Evolutionary conservation across 2,329 filamentous ascomycete genomes (phyloP), one percentile per base, ranked within the genome.

Genomic region (Xylaria sp.): DNA sequence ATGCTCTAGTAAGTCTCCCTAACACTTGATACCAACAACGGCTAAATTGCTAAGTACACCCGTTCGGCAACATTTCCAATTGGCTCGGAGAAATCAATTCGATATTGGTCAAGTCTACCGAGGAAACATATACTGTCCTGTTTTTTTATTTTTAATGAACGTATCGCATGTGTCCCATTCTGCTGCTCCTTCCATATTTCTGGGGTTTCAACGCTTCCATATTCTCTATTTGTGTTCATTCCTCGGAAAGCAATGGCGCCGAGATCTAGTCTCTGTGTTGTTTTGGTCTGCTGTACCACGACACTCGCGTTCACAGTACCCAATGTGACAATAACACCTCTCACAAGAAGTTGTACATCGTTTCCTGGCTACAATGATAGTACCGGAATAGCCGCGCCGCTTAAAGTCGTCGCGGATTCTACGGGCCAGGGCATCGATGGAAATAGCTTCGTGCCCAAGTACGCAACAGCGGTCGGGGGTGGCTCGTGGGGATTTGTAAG

Each of bases 401-500:
- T 67, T 1, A 55, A 33, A 8, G 47, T 66, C 1, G 40, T 56
- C 5, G 63, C 58, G 21, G 60, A 63, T 51, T 66, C 65, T 1
- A 67, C 63, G 10, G 65, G 63, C 9, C 60, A 25, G 51, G 55
- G 54, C 3, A 27, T 62, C 11, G 67, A 69, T 38, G 66, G 63
- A 10, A 54, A 29, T 25, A 54, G 44, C 25, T 68, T 69, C 19
- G 43, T 54, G 9, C 67, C 66, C 1, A 56, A 60, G 33, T 70
- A 63, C 27, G 63, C 65, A 13, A 64, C 57, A 33, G 66, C 68
- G 13, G 60, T 66, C 19, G 65, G 67, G 1, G 64, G 62, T 23
- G 63, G 65, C n/a, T 58, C 57, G 8, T 70, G 67, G 65, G 68
- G 66, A 19, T 68, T 69, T 49, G 66, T 68, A 65, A 3, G 63